These are phyloP conservation scores for Chrysoporthe austroafricana DNA, from an alignment of 2,329 filamentous ascomycete species.

Conservation along the genomic window DNA sequence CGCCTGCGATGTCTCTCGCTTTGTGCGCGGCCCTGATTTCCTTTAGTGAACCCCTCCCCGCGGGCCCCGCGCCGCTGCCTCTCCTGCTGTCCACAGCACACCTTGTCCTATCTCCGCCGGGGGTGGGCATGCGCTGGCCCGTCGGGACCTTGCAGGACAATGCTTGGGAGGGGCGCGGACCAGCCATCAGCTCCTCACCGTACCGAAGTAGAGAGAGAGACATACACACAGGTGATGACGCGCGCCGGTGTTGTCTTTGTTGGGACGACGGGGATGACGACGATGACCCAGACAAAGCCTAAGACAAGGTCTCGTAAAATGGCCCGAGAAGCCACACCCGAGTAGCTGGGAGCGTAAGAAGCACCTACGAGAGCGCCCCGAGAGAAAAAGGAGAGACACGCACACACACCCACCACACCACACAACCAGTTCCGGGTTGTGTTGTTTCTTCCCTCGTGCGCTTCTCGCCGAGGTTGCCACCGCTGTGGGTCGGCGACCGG, in stretches of 20 bases:
- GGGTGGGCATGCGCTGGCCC: background rate
- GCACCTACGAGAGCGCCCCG: background rate
- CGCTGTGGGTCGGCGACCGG: slow-evolving; percentile 1
- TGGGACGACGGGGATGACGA: slow-evolving; percentile 1
- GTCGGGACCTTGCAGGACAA: background rate
- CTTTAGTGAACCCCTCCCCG: background rate
- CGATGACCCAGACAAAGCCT: background rate
- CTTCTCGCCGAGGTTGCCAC: background rate
- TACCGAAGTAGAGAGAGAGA: background rate
- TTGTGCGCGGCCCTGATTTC: background rate
- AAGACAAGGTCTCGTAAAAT: slow-evolving; percentile 10
- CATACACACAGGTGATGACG: background rate
- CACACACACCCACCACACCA: too few species aligned
- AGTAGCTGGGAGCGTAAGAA: background rate
- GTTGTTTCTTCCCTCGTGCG: background rate
- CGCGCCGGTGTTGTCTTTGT: background rate
- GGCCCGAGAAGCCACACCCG: slow-evolving; percentile 4
- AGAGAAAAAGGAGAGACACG: background rate
- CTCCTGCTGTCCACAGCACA: background rate
- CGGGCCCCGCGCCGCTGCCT: background rate
- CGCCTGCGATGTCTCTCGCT: slow-evolving; percentile 1
- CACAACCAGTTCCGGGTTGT: background rate
- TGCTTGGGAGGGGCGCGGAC: background rate
- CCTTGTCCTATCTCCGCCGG: background rate
- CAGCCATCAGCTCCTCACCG: background rate